Base-by-base conservation (phyloP, 345 rosid genomes). In the Xanthoceras sorbifolium region DNA sequence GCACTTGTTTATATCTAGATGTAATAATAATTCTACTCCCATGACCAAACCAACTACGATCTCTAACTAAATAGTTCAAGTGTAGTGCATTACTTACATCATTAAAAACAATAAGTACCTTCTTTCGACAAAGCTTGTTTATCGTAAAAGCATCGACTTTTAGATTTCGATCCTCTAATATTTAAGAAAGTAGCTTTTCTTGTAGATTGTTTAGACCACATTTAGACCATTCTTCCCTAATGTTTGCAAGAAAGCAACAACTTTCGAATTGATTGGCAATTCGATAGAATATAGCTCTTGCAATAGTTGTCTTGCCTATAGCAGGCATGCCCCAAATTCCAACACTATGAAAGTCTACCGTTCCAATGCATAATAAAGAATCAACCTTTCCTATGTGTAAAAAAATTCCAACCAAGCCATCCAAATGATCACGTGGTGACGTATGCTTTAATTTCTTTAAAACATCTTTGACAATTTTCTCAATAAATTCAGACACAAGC, bases 271-370 rank as follows among this genome's bases (percentile, higher is more conserved):
- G 34, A 57, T 59, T 60, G n/a, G 77, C 76, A 1, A 80, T 55
- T n/a, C 59, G 20, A 42, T 81, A 73, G 73, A 61, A 78, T 7
- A 82, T 46, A 17, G 76, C 82, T 62, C 73, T 79, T 64, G 88
- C 86, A 48, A 85, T 29, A 9, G 86, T 74, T 7, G 84, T 84
- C 54, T 84, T 84, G 5, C 86, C 86, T 0, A 78, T 69, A 0
- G 84, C 84, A 23, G 84, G 78, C 72, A 78, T 72, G 4, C 86
- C 84, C 36, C 62, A 62, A 20, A 81, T 76, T 32, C 87, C 80
- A 14, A 69, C 29, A 17, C 80, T 32, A 1, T 26, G 65, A 26
- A 69, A 71, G 26, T 64, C 79, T 20, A 0, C 15, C 2, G 73
- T 46, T 3, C 23, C 65, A 8, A 44, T 17, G 11, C 36, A 0